These are phyloP conservation scores for Plasmodium vinckei DNA, from an alignment of 169 alveolate species.

Conservation along the genomic window DNA sequence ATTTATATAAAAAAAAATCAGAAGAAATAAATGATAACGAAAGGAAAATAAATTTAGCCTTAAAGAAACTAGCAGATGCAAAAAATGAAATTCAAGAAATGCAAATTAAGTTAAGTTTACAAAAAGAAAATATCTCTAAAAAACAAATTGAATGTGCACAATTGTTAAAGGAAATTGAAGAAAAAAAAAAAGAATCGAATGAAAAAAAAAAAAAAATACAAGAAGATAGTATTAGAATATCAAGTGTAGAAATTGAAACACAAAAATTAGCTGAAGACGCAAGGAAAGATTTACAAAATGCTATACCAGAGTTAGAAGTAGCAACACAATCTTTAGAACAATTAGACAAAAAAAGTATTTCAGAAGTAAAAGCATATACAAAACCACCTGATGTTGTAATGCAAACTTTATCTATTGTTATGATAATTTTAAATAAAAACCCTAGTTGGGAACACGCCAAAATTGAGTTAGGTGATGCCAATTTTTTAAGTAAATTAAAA, in stretches of 20 bases:
- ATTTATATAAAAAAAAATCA: conserved; percentile 54
- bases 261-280: conserved; percentile 95
- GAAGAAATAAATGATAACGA: conserved; percentile 81
- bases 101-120: conserved; percentile 88
- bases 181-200: conserved; percentile 84
- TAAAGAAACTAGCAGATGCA: conserved; percentile 91
- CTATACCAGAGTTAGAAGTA: conserved; percentile 96
- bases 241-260: conserved; percentile 94
- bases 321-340: conserved; percentile 97
- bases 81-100: conserved; percentile 89
- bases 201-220: conserved; percentile 87
- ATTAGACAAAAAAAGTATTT: conserved; percentile 94
- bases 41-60: conserved; percentile 89
- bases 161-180: conserved; percentile 88
- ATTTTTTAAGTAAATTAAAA: conserved; percentile 91
- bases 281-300: conserved; percentile 94
- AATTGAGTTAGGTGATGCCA: conserved; percentile 94
- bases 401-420: conserved; percentile 94
- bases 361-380: conserved; percentile 93
- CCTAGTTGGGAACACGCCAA: conserved; percentile 96
- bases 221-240: conserved; percentile 92
- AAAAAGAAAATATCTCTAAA: conserved; percentile 89
- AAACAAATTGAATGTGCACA: conserved; percentile 91
- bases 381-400: conserved; percentile 94
- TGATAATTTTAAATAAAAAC: conserved; percentile 93